phyloP scores from a whole-genome alignment of 331 rosid species.

The Quercus lobata region DNA sequence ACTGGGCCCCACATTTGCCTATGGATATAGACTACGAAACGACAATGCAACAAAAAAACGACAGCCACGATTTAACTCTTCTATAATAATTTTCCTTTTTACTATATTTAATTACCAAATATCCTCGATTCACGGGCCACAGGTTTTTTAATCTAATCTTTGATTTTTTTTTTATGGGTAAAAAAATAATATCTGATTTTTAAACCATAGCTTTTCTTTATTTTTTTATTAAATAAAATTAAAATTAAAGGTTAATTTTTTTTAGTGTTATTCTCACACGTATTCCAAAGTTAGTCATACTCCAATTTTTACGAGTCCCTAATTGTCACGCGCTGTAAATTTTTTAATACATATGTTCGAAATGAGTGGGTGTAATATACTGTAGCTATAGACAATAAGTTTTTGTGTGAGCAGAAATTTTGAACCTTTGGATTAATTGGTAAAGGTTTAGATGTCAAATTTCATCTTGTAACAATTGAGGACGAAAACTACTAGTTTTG shows the following conservation, averaged over 20 bases:
- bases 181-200: no score
- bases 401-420: not conserved
- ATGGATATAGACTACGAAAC: constrained; percentile 4
- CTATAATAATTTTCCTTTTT: no score
- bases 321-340: constrained; percentile 8
- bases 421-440: not conserved
- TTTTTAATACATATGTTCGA: not conserved
- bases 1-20: constrained; percentile 22
- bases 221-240: no score
- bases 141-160: not conserved
- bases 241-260: no score
- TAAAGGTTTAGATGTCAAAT: no score
- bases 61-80: constrained; percentile 10
- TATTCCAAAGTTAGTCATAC: not conserved
- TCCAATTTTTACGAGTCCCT: constrained; percentile 6
- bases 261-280: not conserved
- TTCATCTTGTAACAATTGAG: no score
- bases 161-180: not conserved
- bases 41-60: constrained; percentile 16
- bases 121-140: not conserved
- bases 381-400: not conserved
- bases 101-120: no score
- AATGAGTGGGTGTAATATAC: not conserved
- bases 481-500: no score
- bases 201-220: not conserved